A percentile compares a stretch with the other conserved stretches of the same genome.
phyloP scores from a whole-genome alignment of 2,329 filamentous ascomycete species.

The Monilinia laxa region DNA sequence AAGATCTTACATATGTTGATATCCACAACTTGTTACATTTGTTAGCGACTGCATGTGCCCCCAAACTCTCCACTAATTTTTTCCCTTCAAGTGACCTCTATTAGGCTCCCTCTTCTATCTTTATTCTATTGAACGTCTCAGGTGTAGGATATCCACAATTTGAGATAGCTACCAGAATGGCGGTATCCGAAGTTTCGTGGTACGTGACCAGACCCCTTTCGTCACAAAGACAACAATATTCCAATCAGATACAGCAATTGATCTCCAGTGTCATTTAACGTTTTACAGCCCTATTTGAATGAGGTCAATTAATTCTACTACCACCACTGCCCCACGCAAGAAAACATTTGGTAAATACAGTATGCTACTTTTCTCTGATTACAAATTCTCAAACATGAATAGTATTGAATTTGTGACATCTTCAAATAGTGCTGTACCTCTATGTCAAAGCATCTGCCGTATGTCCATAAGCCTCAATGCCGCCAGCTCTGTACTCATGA shows the following conservation, averaged over 20 bases:
- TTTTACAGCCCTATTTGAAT: neutral
- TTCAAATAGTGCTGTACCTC: neutral
- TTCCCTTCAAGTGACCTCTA: neutral
- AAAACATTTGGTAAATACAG: neutral
- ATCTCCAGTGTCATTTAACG: neutral
- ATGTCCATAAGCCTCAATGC: neutral
- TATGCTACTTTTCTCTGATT: neutral
- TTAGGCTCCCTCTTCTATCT: neutral
- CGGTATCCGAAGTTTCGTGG: neutral
- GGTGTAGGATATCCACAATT: too few relatives aligned
- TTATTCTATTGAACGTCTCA: slow-evolving; percentile 3
- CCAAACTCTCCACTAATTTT: neutral
- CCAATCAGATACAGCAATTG: slow-evolving; percentile 2
- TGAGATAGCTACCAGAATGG: too few relatives aligned
- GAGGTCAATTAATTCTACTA: neutral
- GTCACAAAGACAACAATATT: neutral
- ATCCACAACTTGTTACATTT: too few relatives aligned
- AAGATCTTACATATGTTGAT: too few relatives aligned
- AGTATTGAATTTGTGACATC: neutral
- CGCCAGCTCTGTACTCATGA: neutral
- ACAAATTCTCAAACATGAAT: neutral
- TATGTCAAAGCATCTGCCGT: neutral
- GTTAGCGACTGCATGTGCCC: neutral
- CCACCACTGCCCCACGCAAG: neutral
- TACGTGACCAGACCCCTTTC: neutral